These are phyloP conservation scores for Avicennia marina DNA, from an alignment of 257 asterid species.

Conservation along the genomic window DNA sequence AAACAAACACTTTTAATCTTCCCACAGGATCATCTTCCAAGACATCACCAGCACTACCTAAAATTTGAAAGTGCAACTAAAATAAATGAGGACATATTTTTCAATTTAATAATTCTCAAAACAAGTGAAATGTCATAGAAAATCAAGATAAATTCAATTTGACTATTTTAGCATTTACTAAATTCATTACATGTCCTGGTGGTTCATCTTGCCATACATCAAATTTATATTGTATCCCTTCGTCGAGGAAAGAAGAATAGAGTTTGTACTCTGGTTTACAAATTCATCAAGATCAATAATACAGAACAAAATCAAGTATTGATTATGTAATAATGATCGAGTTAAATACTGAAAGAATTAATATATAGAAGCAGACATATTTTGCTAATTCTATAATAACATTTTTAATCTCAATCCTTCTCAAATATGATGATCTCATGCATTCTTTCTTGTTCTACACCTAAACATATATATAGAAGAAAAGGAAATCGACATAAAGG, in stretches of 20 bases:
- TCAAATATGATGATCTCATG: neutral
- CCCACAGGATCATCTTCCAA: slow-evolving; percentile 86
- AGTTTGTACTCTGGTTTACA: neutral
- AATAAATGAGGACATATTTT: neutral
- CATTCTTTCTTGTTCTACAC: neutral
- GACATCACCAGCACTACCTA: slow-evolving; percentile 96
- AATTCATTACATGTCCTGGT: neutral
- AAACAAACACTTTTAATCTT: slow-evolving; percentile 69
- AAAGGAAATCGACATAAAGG: neutral
- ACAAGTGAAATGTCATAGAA: neutral
- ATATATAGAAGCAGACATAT: neutral
- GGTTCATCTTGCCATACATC: neutral
- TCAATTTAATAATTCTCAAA: neutral
- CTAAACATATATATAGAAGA: neutral
- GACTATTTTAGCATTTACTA: neutral
- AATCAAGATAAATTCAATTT: neutral
- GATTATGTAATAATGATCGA: neutral
- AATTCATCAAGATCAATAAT: neutral
- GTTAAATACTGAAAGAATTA: neutral
- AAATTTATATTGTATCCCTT: neutral
- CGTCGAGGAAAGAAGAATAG: neutral
- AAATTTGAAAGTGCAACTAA: slow-evolving; percentile 13
- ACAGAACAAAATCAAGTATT: neutral
- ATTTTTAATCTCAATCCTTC: neutral
- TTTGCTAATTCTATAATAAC: neutral